phyloP scores from a whole-genome alignment of 768 basidiomycete genomes.

The Serpula lacrymans region DNA sequence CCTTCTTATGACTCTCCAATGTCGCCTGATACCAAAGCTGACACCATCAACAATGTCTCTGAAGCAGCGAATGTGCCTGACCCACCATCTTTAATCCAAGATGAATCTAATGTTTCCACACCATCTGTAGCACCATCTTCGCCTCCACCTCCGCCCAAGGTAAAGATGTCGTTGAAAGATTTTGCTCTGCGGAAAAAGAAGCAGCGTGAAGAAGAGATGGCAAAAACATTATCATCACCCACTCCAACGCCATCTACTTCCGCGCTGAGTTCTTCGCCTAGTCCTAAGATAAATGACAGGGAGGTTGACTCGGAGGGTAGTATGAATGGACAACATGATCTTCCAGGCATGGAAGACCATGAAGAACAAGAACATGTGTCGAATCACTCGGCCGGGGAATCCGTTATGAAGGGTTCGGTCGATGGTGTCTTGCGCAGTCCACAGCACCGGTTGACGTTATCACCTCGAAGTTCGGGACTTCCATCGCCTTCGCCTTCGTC shows the following conservation, averaged over 20 bases:
- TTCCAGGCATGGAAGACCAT: constrained; percentile 2
- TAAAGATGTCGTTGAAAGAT: constrained; percentile 55
- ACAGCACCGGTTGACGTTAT: neutral
- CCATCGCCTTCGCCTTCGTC: constrained; percentile 3
- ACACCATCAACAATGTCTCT: neutral
- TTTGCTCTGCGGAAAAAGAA: constrained; percentile 55
- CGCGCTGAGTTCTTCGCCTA: constrained; percentile 12
- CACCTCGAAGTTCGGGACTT: neutral
- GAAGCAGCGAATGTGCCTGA: neutral
- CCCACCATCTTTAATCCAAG: no score
- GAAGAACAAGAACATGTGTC: no score
- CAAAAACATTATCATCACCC: constrained; percentile 24
- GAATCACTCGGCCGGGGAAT: neutral
- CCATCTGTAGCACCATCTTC: constrained; percentile 14
- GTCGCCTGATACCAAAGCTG: neutral
- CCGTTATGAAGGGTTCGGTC: neutral
- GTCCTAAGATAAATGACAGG: constrained; percentile 11
- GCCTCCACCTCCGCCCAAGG: constrained; percentile 42
- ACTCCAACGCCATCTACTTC: neutral
- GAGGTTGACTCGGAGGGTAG: constrained; percentile 10
- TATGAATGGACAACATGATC: constrained; percentile 12
- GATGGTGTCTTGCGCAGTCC: neutral
- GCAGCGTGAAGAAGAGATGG: constrained; percentile 44
- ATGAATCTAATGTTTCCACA: no score
- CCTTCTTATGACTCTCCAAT: constrained; percentile 3